A percentile compares a stretch with the other conserved stretches of the same genome.
Evolutionary conservation across 2,329 filamentous ascomycete species (phyloP).

Genomic region (Zelopaecilomyces penicillatus): DNA sequence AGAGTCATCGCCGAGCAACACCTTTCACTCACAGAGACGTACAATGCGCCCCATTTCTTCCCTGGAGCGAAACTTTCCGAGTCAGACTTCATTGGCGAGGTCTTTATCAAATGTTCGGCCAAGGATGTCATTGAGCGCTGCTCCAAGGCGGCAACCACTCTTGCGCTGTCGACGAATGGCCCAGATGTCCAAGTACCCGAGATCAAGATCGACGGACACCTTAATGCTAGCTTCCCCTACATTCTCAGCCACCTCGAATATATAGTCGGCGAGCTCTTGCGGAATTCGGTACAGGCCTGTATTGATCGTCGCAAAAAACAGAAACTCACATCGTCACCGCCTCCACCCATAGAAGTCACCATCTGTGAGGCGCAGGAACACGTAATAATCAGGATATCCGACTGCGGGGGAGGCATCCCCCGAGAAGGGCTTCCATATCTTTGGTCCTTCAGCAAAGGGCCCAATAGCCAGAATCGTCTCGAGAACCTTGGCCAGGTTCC

Average conservation of each 20-base stretch:
- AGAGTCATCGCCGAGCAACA: constrained; percentile 97
- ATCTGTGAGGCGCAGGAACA: constrained; percentile 92
- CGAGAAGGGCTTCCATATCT: constrained; percentile 78
- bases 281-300: constrained; percentile 89
- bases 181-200: constrained; percentile 64
- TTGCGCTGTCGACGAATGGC: constrained; percentile 69
- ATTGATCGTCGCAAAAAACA: constrained; percentile 58
- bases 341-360: constrained; percentile 84
- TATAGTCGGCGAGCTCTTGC: constrained; percentile 87
- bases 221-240: constrained; percentile 88
- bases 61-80: constrained; percentile 64
- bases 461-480: constrained; percentile 67
- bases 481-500: constrained; percentile 81
- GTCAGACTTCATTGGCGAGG: constrained; percentile 86
- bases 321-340: constrained; percentile 29
- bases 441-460: constrained; percentile 96
- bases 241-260: constrained; percentile 95
- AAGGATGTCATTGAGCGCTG: constrained; percentile 82
- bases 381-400: constrained; percentile 92
- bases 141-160: constrained; percentile 63
- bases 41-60: constrained; percentile 83
- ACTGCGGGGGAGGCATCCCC: constrained; percentile 87
- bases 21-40: constrained; percentile 88
- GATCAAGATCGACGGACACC: constrained; percentile 74
- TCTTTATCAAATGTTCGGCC: constrained; percentile 88